These are phyloP conservation scores for Avena insularis DNA, from an alignment of 176 grass and related monocot genomes.

Conservation along the genomic window DNA sequence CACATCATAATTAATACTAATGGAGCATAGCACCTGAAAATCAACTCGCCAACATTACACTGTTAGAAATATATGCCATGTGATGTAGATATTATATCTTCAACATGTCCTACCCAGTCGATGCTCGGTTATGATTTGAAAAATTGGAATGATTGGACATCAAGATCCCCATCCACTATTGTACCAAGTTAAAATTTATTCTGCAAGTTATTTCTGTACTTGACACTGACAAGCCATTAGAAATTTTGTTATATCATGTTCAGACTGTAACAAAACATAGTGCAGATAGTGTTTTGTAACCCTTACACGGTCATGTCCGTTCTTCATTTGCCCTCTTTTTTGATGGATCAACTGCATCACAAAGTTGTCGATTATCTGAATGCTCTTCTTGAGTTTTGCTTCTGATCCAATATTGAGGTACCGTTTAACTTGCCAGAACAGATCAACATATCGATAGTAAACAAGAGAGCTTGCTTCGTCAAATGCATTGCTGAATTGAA, in stretches of 20 bases:
- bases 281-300: background rate
- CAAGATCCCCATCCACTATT: conserved; percentile 13
- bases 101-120: background rate
- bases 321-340: conserved; percentile 54
- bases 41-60: background rate
- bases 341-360: conserved; percentile 62
- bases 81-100: background rate
- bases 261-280: background rate
- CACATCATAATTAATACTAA: conserved; percentile 15
- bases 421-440: conserved; percentile 67
- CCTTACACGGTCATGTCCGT: conserved; percentile 49
- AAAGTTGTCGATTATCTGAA: conserved; percentile 65
- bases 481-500: conserved; percentile 54
- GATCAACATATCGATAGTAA: conserved; percentile 54
- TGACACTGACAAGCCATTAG: background rate
- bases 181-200: background rate
- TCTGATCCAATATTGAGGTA: conserved; percentile 72
- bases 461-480: conserved; percentile 62
- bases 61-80: background rate
- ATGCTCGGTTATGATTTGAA: background rate
- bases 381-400: conserved; percentile 54
- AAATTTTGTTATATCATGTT: background rate
- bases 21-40: background rate
- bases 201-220: background rate
- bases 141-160: conserved; percentile 18